Evolutionary conservation across 768 basidiomycete species (phyloP), one percentile per base, ranked within the genome.

Genomic region (Lactarius pseudohatsudake): DNA sequence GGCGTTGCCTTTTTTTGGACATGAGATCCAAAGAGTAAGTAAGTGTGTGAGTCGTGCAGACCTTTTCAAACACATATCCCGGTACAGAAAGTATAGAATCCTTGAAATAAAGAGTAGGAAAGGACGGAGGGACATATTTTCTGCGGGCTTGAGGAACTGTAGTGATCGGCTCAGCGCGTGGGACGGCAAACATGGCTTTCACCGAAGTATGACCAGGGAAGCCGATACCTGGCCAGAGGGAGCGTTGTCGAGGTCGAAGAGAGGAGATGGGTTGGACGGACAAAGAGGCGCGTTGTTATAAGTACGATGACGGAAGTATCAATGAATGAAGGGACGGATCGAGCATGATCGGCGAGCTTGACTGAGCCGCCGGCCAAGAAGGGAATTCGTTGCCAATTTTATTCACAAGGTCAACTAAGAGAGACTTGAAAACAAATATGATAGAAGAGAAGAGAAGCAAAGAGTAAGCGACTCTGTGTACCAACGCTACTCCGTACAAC

Each of bases 61-160:
- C 88, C 82, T 85, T 86, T 71, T 88, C 86, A 71, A 90, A 89
- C 0, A 86, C 85, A 72, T 87, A 90, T 1, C 87, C 88, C 18
- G 88, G 87, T n/a, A 89, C 80, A 15, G 84, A 85, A 9, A 90
- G 82, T 41, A 87, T 76, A 61, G 73, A 74, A 62, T 80, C 78
- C 71, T 79, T 80, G 74, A 86, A 88, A 71, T 84, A 86, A 2
- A 85, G 78, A 59, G 82, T 86, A 2, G 86, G 83, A 59, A 85
- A 82, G 34, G 84, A 81, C 10, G 84, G 79, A 67, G 84, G 86
- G 30, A 81, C 84, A 68, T 84, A 81, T 75, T 84, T 86, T 69
- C 80, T 81, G 72, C 79, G 80, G 2, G 57, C 3, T 59, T 61
- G 54, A 32, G 16, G 16, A 45, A 47, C 36, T 47, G 54, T 40